Evolutionary conservation across 2,329 filamentous ascomycete genomes (phyloP).

Genomic region (Plectosphaerella cucumerina): DNA sequence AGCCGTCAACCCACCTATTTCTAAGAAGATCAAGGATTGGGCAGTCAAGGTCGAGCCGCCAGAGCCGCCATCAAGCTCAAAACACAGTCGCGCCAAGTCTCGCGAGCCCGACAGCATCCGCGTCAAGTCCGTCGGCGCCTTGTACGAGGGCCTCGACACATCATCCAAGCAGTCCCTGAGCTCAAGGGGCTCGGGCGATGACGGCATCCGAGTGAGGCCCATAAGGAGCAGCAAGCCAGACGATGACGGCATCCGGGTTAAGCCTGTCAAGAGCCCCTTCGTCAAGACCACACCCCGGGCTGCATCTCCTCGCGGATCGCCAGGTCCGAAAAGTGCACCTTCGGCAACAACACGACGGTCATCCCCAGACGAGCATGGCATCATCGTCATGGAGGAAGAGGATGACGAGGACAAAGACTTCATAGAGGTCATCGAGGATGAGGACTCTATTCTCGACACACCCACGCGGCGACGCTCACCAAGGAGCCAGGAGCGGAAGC

Average conservation of each 20-base stretch:
- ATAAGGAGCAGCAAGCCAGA: conserved; percentile 23
- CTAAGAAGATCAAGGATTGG: conserved; percentile 61
- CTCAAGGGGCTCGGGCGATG: conserved; percentile 29
- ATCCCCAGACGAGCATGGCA: conserved; percentile 20
- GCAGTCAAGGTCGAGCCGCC: conserved; percentile 50
- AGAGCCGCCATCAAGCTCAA: conserved; percentile 31
- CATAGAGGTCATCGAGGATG: conserved; percentile 29
- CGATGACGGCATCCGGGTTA: conserved; percentile 29
- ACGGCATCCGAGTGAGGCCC: conserved; percentile 41
- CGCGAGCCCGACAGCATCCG: conserved; percentile 24
- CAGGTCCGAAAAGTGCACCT: too few relatives aligned
- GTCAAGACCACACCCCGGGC: conserved; percentile 1
- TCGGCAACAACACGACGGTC: conserved; percentile 16
- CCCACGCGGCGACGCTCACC: conserved; percentile 23
- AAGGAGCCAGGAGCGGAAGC: conserved; percentile 4
- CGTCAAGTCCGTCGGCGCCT: conserved; percentile 10
- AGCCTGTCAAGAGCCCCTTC: conserved; percentile 11
- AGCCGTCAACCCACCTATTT: conserved; percentile 49
- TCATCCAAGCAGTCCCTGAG: conserved; percentile 2
- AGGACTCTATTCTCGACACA: conserved; percentile 30
- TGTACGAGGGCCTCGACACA: neutral
- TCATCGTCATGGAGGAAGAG: conserved; percentile 19
- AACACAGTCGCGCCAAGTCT: conserved; percentile 30
- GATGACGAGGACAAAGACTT: conserved; percentile 22
- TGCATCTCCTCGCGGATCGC: too few relatives aligned